Evolutionary conservation across 73 alveolate species (phyloP), one percentile per base, ranked within the genome.

Genomic region (Durusdinium trenchii): DNA sequence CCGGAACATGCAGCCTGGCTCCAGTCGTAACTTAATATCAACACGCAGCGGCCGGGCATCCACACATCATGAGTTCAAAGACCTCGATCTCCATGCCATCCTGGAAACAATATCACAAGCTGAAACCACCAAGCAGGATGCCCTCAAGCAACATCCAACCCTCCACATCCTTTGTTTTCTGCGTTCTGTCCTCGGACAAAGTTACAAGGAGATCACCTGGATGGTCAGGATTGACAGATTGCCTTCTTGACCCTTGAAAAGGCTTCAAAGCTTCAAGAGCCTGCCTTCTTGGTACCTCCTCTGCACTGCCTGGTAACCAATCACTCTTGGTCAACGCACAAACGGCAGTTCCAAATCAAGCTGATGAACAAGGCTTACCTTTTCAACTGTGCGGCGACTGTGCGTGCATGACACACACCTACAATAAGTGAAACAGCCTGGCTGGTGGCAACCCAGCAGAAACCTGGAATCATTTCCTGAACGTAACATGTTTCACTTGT

Each of bases 251-350:
- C 73, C 73, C 73, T 23, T 32, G 18, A 60, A 1, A 57, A 57
- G 69, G 69, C 32, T 57, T 60, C 30, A 12, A 23, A 57, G 12
- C 32, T 57, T 57, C 23, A 12, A 16, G 32, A 57, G 69, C 73
- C 73, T 60, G 36, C 98, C 98, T 91, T 91, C 98, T 91, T 91
- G 98, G 35, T 91, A 91, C 43, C 98, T 76, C 20, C 98, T 71
- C 46, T 91, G 98, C 54, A 91, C 89, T 28, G 98, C 98, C 98
- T 91, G n/a, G n/a, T n/a, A n/a, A n/a, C n/a, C n/a, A n/a, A n/a
- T n/a, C n/a, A n/a, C n/a, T n/a, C n/a, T n/a, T n/a, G n/a, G n/a
- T n/a, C n/a, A n/a, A n/a, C n/a, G n/a, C n/a, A n/a, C n/a, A n/a
- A n/a, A n/a, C n/a, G n/a, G n/a, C n/a, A n/a, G n/a, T n/a, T n/a